These are phyloP conservation scores for Dissophora ornata DNA, from an alignment of 192 early-diverging fungal species.

Conservation along the genomic window DNA sequence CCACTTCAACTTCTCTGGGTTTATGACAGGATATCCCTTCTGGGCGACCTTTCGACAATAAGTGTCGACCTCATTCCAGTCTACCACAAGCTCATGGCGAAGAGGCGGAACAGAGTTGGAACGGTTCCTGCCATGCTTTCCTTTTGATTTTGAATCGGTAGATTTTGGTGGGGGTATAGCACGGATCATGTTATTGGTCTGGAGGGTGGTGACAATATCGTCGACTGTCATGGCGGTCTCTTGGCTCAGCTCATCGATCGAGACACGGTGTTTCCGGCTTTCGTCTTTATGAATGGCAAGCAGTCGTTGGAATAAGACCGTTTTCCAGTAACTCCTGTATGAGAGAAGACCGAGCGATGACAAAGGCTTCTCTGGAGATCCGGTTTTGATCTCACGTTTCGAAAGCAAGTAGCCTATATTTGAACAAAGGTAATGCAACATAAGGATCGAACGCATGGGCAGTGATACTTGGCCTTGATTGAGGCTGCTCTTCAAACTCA, in stretches of 20 bases:
- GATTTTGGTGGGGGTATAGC: conserved; percentile 42
- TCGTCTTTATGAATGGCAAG: conserved; percentile 51
- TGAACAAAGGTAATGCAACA: too few species aligned
- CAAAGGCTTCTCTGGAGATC: conserved; percentile 91
- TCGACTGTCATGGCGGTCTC: conserved; percentile 82
- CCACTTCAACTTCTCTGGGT: conserved; percentile 74
- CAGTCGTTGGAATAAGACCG: conserved; percentile 77
- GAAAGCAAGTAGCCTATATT: conserved; percentile 80
- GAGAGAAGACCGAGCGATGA: conserved; percentile 90
- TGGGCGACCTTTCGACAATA: conserved; percentile 59
- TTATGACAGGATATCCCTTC: conserved; percentile 65
- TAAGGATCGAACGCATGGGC: too few species aligned
- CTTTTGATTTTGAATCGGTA: conserved; percentile 33
- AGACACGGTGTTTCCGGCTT: conserved; percentile 36
- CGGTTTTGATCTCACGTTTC: conserved; percentile 78
- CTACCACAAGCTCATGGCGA: conserved; percentile 63
- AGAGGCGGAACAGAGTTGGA: conserved; percentile 27
- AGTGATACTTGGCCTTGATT: too few species aligned
- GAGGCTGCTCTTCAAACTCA: too few species aligned
- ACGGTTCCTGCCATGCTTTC: conserved; percentile 29
- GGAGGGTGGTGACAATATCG: conserved; percentile 85
- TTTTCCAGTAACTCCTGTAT: conserved; percentile 91
- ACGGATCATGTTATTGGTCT: conserved; percentile 63
- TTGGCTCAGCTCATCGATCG: conserved; percentile 67
- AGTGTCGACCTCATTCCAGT: conserved; percentile 55